phyloP scores from a whole-genome alignment of 1,139 yeast species.

The Suhomyces guaymorum region DNA sequence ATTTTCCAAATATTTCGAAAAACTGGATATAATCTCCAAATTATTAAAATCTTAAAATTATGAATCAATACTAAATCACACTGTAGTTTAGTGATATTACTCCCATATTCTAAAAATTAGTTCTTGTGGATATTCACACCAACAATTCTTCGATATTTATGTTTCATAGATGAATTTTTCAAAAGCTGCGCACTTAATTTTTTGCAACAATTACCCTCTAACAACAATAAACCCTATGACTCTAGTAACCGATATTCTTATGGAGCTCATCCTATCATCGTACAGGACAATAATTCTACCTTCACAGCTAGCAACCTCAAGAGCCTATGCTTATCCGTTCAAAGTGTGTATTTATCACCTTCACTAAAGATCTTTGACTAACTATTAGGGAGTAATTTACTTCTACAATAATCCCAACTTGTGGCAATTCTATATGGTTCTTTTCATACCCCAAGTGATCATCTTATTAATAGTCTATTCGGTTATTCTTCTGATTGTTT shows the following conservation, averaged over 20 bases:
- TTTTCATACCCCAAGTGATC: conserved; percentile 48
- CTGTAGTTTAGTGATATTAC: no score
- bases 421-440: conserved; percentile 53
- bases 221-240: neutral
- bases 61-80: no score
- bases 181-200: no score
- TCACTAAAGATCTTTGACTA: conserved; percentile 5
- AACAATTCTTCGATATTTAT: no score
- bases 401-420: conserved; percentile 45
- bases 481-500: conserved; percentile 38
- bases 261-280: neutral
- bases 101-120: no score
- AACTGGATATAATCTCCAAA: no score
- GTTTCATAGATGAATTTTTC: no score
- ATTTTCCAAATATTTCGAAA: no score
- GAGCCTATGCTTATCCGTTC: conserved; percentile 30
- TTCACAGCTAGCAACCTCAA: conserved; percentile 19
- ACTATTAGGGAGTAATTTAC: conserved; percentile 46
- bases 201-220: no score
- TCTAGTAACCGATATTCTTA: neutral
- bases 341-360: conserved; percentile 21
- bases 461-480: conserved; percentile 46
- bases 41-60: no score
- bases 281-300: conserved; percentile 14
- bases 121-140: no score